Evolutionary conservation across 2,329 filamentous ascomycete genomes (phyloP).

Genomic region (Colletotrichum destructivum): DNA sequence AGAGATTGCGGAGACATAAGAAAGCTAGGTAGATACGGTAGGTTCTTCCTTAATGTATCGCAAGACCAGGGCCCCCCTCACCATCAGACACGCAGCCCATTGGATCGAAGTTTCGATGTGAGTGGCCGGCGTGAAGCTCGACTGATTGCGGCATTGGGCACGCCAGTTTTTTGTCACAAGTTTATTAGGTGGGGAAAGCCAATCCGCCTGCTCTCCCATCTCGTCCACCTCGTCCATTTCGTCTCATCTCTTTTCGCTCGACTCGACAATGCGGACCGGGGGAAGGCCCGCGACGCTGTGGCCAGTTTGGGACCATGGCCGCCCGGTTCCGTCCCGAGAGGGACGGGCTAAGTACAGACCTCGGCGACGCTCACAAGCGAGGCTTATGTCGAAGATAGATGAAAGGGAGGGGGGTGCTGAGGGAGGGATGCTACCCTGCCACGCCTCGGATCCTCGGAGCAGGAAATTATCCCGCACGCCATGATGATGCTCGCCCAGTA

Average conservation of each 20-base stretch:
- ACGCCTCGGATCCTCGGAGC: conserved; percentile 34
- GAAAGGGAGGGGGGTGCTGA: conserved; percentile 14
- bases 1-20: conserved; percentile 10
- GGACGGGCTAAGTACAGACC: background rate
- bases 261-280: conserved; percentile 15
- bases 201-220: conserved; percentile 5
- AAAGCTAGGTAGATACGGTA: background rate
- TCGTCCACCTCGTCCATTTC: conserved; percentile 8
- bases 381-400: conserved; percentile 35
- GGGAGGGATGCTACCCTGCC: conserved; percentile 37
- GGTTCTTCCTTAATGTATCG: background rate
- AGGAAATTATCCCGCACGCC: conserved; percentile 31
- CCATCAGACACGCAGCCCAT: conserved; percentile 8
- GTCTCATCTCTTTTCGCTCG: conserved; percentile 30
- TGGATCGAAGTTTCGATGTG: conserved; percentile 31
- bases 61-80: conserved; percentile 8
- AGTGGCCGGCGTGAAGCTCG: conserved; percentile 13
- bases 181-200: conserved; percentile 42
- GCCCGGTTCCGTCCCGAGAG: conserved; percentile 1
- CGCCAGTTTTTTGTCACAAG: conserved; percentile 37
- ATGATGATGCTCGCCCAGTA: conserved; percentile 9
- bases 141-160: conserved; percentile 35
- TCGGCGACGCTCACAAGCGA: conserved; percentile 17
- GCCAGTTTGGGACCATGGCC: conserved; percentile 7
- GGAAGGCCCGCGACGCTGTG: conserved; percentile 12